Evolutionary conservation across 2,329 filamentous ascomycete genomes (phyloP).

Genomic region (Xylaria sp.): DNA sequence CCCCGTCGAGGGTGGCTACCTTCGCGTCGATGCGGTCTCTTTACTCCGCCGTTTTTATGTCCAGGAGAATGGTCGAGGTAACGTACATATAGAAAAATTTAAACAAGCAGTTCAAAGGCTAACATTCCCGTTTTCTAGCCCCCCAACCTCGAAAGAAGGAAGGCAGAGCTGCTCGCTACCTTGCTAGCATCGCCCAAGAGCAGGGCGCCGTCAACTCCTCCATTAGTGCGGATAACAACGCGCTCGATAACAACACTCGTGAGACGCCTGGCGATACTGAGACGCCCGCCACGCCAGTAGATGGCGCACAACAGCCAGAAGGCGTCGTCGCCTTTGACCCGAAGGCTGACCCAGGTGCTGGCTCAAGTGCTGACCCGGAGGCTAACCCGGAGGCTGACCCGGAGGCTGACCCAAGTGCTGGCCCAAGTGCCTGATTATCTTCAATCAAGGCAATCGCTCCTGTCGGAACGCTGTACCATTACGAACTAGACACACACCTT

Average conservation of each 20-base stretch:
- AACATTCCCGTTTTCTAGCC: constrained; percentile 22
- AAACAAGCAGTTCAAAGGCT: constrained; percentile 6
- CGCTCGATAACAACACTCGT: constrained; percentile 26
- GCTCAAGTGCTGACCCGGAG: too few relatives aligned
- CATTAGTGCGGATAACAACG: constrained; percentile 10
- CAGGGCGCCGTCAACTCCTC: too few relatives aligned
- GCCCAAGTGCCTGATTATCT: too few relatives aligned
- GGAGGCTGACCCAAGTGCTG: too few relatives aligned
- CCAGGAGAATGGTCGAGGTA: constrained; percentile 92
- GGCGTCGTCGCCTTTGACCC: too few relatives aligned
- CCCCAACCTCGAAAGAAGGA: constrained; percentile 35
- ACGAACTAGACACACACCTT: constrained; percentile 12
- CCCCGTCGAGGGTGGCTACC: constrained; percentile 79
- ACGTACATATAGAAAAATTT: constrained; percentile 23
- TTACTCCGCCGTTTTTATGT: constrained; percentile 91
- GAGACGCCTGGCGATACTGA: constrained; percentile 25
- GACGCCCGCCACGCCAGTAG: constrained; percentile 13
- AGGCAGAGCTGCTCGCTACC: constrained; percentile 32
- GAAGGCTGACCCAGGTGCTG: too few relatives aligned
- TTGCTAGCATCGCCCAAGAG: constrained; percentile 13
- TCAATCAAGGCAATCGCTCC: too few relatives aligned
- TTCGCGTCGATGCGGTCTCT: constrained; percentile 88
- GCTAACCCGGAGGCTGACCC: too few relatives aligned
- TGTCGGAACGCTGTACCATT: constrained; percentile 13
- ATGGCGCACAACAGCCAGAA: constrained; percentile 5